A percentile compares a stretch with the other conserved stretches of the same genome.
Conservation (phyloP, 192 early-diverging fungal genomes). For the Spinellus fusiger region DNA sequence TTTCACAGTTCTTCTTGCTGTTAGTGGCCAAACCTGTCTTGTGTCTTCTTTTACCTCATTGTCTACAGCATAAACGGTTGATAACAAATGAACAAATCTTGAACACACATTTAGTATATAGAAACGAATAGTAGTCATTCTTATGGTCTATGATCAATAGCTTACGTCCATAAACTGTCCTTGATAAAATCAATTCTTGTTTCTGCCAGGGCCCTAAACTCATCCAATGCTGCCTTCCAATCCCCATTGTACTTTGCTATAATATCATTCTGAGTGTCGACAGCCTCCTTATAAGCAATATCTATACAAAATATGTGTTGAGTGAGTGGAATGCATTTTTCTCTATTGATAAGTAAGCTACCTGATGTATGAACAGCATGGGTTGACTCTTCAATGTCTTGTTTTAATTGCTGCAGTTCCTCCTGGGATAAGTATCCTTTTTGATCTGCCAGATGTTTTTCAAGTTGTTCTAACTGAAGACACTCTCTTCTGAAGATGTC, state of each 20-base stretch:
- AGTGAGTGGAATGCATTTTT: background rate
- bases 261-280: constrained; percentile 29
- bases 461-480: too few species aligned
- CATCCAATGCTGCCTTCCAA: constrained; percentile 42
- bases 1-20: constrained; percentile 69
- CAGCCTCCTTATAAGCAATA: constrained; percentile 37
- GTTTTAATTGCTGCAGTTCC: constrained; percentile 28
- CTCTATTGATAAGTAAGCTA: constrained; percentile 38
- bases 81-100: constrained; percentile 59
- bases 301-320: background rate
- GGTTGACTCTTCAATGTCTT: constrained; percentile 52
- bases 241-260: constrained; percentile 45
- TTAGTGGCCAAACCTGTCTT: too few species aligned
- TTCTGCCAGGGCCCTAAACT: constrained; percentile 60
- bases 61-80: constrained; percentile 57
- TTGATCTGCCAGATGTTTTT: background rate
- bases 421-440: background rate
- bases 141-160: background rate
- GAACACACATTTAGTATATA: background rate
- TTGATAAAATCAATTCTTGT: constrained; percentile 65
- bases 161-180: constrained; percentile 60
- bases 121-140: background rate
- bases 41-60: constrained; percentile 61
- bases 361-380: constrained; percentile 43
- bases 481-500: too few species aligned